Conservation (phyloP, 139 green algal genomes). For the Chlamydomonas sphaeroides region DNA sequence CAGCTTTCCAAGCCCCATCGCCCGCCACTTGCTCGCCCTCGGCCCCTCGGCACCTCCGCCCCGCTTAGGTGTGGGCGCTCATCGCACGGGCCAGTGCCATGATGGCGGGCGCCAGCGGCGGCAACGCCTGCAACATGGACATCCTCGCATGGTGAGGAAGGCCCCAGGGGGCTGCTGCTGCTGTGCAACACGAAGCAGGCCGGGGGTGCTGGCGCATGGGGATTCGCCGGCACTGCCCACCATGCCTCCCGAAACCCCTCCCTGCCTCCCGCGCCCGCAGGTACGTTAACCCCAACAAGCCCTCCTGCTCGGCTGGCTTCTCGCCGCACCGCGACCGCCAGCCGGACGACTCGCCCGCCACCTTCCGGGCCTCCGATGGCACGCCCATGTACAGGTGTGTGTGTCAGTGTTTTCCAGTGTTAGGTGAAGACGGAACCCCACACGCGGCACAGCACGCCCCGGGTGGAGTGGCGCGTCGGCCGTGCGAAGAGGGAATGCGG, state of each 20-base stretch:
- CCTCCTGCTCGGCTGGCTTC: constrained; percentile 63
- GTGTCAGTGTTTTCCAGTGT: too few relatives aligned
- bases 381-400: constrained; percentile 59
- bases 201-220: not conserved
- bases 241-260: not conserved
- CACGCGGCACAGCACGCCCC: too few relatives aligned
- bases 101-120: constrained; percentile 55
- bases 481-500: too few relatives aligned
- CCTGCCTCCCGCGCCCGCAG: not conserved
- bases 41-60: too few relatives aligned
- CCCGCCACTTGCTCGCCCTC: too few relatives aligned
- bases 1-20: too few relatives aligned
- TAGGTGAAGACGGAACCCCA: too few relatives aligned
- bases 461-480: too few relatives aligned
- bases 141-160: constrained; percentile 61
- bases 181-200: not conserved
- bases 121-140: constrained; percentile 72
- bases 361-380: constrained; percentile 64
- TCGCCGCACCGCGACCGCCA: constrained; percentile 74
- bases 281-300: constrained; percentile 57
- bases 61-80: constrained; percentile 39
- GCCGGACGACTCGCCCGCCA: constrained; percentile 62
- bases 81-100: constrained; percentile 32
- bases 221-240: too few relatives aligned
- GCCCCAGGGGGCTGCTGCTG: not conserved